A percentile compares a stretch with the other conserved stretches of the same genome.
Conservation (phyloP, 169 alveolate genomes). For the Eimeria maxima region DNA sequence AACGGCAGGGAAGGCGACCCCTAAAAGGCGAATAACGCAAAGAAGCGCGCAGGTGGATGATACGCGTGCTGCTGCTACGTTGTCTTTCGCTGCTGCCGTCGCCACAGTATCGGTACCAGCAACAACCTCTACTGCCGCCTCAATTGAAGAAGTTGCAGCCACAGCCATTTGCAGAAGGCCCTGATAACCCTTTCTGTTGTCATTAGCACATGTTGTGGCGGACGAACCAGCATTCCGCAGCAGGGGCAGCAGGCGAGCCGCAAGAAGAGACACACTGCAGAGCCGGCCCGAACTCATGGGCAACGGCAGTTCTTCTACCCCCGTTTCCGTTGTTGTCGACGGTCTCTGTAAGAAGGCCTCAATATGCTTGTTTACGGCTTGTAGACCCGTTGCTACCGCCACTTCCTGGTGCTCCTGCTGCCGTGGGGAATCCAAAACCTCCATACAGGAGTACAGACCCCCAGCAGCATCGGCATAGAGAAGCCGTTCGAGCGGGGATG, state of each 20-base stretch:
- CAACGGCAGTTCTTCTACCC: background rate
- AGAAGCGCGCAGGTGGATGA: slow-evolving; percentile 26
- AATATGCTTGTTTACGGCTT: background rate
- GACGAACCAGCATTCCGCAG: background rate
- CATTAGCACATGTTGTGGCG: background rate
- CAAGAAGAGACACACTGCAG: slow-evolving; percentile 58
- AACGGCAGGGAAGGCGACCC: slow-evolving; percentile 32
- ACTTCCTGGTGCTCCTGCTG: slow-evolving; percentile 54
- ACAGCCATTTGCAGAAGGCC: slow-evolving; percentile 43
- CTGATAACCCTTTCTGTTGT: slow-evolving; percentile 11
- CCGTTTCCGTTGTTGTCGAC: background rate
- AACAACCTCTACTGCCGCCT: slow-evolving; percentile 17
- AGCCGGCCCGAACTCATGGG: slow-evolving; percentile 15
- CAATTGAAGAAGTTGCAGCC: slow-evolving; percentile 33
- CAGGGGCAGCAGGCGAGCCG: slow-evolving; percentile 60
- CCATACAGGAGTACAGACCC: slow-evolving; percentile 1
- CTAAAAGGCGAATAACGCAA: slow-evolving; percentile 58
- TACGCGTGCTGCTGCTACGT: background rate
- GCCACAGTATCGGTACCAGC: background rate
- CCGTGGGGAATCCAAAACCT: background rate
- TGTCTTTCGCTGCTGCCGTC: background rate
- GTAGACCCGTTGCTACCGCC: background rate
- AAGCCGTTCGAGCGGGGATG: slow-evolving; percentile 55
- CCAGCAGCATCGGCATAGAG: slow-evolving; percentile 63
- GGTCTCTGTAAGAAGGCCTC: slow-evolving; percentile 41